Conservation (phyloP, 495 filamentous ascomycete species). For the Clohesyomyces aquaticus region DNA sequence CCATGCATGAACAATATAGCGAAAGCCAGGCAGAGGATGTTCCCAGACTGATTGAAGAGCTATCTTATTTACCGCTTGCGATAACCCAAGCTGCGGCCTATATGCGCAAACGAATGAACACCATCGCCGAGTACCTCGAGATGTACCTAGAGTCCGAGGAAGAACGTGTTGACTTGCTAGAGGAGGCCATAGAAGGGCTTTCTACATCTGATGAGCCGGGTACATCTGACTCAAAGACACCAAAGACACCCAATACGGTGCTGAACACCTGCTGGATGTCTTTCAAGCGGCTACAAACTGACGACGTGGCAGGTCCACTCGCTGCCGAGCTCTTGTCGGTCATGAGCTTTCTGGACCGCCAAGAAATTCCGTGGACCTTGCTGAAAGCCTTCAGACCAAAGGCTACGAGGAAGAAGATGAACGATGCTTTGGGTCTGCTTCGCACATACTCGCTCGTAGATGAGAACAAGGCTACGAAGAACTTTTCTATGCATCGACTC, state of each 20-base stretch:
- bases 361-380: constrained; percentile 13
- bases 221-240: constrained; percentile 2
- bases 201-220: not conserved
- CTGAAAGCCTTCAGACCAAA: constrained; percentile 11
- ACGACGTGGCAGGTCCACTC: constrained; percentile 12
- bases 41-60: constrained; percentile 11
- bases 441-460: constrained; percentile 5
- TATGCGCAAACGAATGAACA: constrained; percentile 8
- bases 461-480: constrained; percentile 13
- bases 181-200: not conserved
- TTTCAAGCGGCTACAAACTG: constrained; percentile 14
- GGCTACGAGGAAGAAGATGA: constrained; percentile 4
- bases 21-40: constrained; percentile 1
- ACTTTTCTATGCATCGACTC: constrained; percentile 13
- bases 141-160: constrained; percentile 16
- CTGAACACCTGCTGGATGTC: constrained; percentile 23
- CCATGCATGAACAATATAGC: not conserved
- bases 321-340: constrained; percentile 16
- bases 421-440: constrained; percentile 6
- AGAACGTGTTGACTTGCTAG: constrained; percentile 5
- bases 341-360: constrained; percentile 21
- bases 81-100: constrained; percentile 18
- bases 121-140: constrained; percentile 24
- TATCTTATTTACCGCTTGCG: constrained; percentile 19
- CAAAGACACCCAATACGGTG: constrained; percentile 15